Evolutionary conservation across 805 yeast species (phyloP), one percentile per base, ranked within the genome.

Genomic region (Suhomyces sp.): DNA sequence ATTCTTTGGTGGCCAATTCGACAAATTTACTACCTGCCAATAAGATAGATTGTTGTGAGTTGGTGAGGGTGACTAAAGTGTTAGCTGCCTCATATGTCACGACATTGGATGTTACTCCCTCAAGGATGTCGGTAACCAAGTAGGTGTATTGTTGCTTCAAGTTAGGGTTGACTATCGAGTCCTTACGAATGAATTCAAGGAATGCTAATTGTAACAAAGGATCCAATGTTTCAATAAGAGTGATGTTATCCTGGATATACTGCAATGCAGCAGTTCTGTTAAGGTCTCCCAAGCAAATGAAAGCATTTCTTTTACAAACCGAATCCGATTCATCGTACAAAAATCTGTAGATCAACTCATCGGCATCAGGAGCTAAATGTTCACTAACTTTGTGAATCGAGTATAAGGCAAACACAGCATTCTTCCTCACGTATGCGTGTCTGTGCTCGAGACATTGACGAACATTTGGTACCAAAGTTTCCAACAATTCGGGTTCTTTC

Each of bases 401-500:
- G 62, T 81, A 83, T 54, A 94, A 83, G 42, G 98, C 96, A 71
- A 93, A 87, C 22, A 90, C 92, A 6, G 99, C 99, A 68, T 94
- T 93, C 71, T 94, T 94, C 68, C 99, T 86, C 57, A 94, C 99
- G 66, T 96, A 94, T 8, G 98, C 96, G 72, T 94, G 98, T 61
- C 99, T 87, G 73, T 94, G 97, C 60, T 90, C 96, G 62, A 96
- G 78, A 74, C 97, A 91, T 54, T 84, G 84, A 64, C 97, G 84
- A 45, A 91, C 92, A 42, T 94, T 86, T 29, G 98, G 97, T 42
- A 94, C 94, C 71, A 94, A 81, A 50, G 97, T 96, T 73, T 96
- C 99, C 67, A 94, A 80, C 58, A 94, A 81, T 70, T 94, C 99
- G 2, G 96, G 87, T 74, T 94, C 98, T 66, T 85, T 87, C 67